Evolutionary conservation across 371 early-diverging fungal genomes (phyloP).

Genomic region (Mortierella sp.): DNA sequence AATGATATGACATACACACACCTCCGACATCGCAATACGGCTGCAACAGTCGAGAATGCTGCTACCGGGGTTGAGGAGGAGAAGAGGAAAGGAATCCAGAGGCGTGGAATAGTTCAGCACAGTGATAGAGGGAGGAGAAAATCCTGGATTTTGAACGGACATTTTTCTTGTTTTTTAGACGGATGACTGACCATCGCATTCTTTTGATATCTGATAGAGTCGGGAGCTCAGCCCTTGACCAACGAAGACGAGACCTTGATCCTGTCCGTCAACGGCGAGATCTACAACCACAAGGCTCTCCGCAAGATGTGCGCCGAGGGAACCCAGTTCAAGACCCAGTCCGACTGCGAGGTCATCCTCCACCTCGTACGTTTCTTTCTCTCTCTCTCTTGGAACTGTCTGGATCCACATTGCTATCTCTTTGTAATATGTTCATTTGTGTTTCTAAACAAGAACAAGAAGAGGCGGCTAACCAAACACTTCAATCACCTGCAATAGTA

Average conservation of each 20-base stretch:
- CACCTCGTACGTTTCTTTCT: slow-evolving; percentile 78
- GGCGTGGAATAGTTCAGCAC: not conserved
- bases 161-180: not conserved
- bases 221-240: slow-evolving; percentile 96
- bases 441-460: not conserved
- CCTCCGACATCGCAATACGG: too few species aligned
- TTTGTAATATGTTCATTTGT: not conserved
- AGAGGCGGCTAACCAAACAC: not conserved
- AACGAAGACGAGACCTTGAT: slow-evolving; percentile 88
- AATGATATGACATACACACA: too few species aligned
- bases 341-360: slow-evolving; percentile 97
- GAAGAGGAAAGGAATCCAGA: not conserved
- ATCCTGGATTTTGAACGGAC: not conserved
- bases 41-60: not conserved
- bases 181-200: not conserved
- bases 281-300: slow-evolving; percentile 96
- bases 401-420: not conserved
- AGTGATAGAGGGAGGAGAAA: not conserved
- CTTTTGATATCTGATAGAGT: slow-evolving; percentile 62
- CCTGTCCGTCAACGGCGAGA: slow-evolving; percentile 96
- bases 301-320: slow-evolving; percentile 79
- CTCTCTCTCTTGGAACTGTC: not conserved
- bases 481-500: slow-evolving; percentile 68
- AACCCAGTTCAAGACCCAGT: slow-evolving; percentile 89
- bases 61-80: not conserved